A percentile compares a stretch with the other conserved stretches of the same genome.
These are phyloP conservation scores for Lycium ferocissimum DNA, from an alignment of 257 asterid species.

Conservation along the genomic window DNA sequence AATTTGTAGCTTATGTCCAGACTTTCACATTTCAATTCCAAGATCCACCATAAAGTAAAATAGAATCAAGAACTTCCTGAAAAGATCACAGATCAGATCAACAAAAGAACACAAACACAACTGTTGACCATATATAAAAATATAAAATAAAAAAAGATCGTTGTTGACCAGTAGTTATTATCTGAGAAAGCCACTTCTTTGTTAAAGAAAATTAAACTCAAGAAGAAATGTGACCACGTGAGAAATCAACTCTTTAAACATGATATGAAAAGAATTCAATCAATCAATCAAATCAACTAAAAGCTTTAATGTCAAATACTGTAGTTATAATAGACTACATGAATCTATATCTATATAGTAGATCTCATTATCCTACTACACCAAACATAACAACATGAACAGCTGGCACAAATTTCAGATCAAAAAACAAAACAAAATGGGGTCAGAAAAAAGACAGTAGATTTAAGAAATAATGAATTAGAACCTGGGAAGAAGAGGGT, in stretches of 20 bases:
- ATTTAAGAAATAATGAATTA: background rate
- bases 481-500: slow-evolving; percentile 84
- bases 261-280: too few species aligned
- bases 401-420: slow-evolving; percentile 23
- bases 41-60: background rate
- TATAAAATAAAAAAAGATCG: background rate
- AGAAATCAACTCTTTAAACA: too few species aligned
- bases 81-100: background rate
- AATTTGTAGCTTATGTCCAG: background rate
- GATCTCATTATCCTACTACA: background rate
- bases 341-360: background rate
- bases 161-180: background rate
- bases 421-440: slow-evolving; percentile 7
- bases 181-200: too few species aligned
- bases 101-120: background rate
- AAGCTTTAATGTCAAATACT: background rate
- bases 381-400: background rate
- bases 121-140: background rate
- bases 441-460: background rate
- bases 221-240: too few species aligned
- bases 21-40: background rate
- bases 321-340: background rate
- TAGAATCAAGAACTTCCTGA: background rate
- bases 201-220: too few species aligned
- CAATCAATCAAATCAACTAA: slow-evolving; percentile 10